Evolutionary conservation across 371 early-diverging fungal species (phyloP).

Genomic region (Blyttiomyces sp.): DNA sequence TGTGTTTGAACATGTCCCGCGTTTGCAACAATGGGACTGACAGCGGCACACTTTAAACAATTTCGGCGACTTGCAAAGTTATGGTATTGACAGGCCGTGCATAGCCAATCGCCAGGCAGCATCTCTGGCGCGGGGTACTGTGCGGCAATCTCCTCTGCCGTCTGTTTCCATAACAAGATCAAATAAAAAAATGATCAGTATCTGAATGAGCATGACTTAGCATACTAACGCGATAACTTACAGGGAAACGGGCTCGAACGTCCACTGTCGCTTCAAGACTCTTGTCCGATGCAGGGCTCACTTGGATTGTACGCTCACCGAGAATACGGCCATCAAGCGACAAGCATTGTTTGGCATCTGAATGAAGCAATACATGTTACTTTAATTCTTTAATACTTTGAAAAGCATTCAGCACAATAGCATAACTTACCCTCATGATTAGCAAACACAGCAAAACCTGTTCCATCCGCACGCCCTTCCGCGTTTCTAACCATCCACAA

Average conservation of each 20-base stretch:
- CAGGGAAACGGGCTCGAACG: constrained; percentile 59
- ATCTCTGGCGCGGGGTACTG: constrained; percentile 12
- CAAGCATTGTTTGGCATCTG: constrained; percentile 50
- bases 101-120: constrained; percentile 74
- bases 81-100: constrained; percentile 66
- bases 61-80: constrained; percentile 69
- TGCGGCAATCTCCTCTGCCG: constrained; percentile 15
- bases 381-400: too few species aligned
- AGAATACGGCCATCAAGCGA: constrained; percentile 64
- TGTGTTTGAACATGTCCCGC: background rate
- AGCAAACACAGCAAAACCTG: constrained; percentile 29
- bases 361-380: too few species aligned
- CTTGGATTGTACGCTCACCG: constrained; percentile 64
- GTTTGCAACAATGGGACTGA: background rate
- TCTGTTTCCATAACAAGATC: background rate
- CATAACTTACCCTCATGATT: too few species aligned
- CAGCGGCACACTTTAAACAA: constrained; percentile 65
- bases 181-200: background rate
- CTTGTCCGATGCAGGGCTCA: constrained; percentile 58
- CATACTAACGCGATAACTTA: constrained; percentile 13
- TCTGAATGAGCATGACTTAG: too few species aligned
- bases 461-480: constrained; percentile 33
- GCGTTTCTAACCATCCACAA: constrained; percentile 27
- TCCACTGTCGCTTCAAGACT: constrained; percentile 55
- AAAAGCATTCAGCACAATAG: too few species aligned